Evolutionary conservation across 2,329 filamentous ascomycete genomes (phyloP).

Genomic region (Trichoderma asperellum): DNA sequence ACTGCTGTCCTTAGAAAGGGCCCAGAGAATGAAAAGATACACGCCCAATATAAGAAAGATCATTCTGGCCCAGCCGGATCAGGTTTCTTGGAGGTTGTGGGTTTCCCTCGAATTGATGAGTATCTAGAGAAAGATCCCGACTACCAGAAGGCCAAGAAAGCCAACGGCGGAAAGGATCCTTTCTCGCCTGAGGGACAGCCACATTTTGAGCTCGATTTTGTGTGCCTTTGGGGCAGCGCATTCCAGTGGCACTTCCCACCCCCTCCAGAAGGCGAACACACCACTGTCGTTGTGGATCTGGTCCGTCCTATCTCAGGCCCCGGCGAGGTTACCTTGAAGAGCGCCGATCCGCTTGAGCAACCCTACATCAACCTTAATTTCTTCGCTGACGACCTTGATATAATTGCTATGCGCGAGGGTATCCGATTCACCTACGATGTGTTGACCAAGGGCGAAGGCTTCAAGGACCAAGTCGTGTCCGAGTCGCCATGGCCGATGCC

Average conservation of each 20-base stretch:
- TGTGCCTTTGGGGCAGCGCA: constrained; percentile 57
- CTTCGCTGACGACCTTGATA: constrained; percentile 57
- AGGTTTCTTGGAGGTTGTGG: constrained; percentile 55
- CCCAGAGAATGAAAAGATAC: constrained; percentile 40
- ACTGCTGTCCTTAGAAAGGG: constrained; percentile 46
- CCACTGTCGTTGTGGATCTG: constrained; percentile 59
- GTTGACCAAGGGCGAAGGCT: constrained; percentile 58
- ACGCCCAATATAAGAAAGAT: constrained; percentile 44
- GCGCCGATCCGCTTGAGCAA: constrained; percentile 58
- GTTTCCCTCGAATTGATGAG: constrained; percentile 62
- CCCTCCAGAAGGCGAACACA: constrained; percentile 50
- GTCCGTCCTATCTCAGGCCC: constrained; percentile 46
- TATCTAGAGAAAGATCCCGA: constrained; percentile 52
- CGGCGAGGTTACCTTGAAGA: constrained; percentile 61
- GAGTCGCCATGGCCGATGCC: constrained; percentile 67
- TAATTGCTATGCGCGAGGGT: constrained; percentile 63
- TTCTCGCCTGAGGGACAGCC: constrained; percentile 61
- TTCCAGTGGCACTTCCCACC: constrained; percentile 54
- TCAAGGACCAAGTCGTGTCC: constrained; percentile 56
- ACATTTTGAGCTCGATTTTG: constrained; percentile 66
- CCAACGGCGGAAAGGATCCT: constrained; percentile 53
- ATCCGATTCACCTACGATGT: constrained; percentile 62
- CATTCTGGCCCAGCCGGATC: constrained; percentile 47
- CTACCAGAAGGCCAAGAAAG: constrained; percentile 50
- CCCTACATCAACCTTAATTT: constrained; percentile 65